Evolutionary conservation across 345 rosid species (phyloP).

Genomic region (Acer negundo): DNA sequence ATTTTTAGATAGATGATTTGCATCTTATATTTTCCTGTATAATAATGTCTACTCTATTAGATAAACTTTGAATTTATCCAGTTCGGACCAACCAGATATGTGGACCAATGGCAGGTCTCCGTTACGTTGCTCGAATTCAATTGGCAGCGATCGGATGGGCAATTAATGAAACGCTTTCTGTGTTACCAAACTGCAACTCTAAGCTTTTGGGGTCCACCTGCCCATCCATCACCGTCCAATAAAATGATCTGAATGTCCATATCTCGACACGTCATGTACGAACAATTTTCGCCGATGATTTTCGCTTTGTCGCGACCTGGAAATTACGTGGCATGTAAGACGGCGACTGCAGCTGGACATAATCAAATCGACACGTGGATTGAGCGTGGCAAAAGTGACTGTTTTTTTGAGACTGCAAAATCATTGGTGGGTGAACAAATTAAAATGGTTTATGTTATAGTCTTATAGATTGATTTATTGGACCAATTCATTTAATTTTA

Average conservation of each 20-base stretch:
- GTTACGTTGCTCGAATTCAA: neutral
- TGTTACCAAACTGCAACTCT: neutral
- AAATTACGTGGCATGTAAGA: neutral
- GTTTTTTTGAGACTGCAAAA: too few species aligned
- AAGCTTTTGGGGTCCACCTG: conserved; percentile 13
- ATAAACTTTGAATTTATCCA: conserved; percentile 26
- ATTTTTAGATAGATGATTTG: too few species aligned
- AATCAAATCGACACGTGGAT: neutral
- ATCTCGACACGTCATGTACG: conserved; percentile 32
- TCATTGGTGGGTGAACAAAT: neutral
- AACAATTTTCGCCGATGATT: neutral
- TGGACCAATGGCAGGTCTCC: conserved; percentile 19
- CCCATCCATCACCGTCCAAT: conserved; percentile 18
- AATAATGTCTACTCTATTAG: neutral
- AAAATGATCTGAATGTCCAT: conserved; percentile 13
- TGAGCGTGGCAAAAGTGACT: neutral
- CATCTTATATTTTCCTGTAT: neutral
- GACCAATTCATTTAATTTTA: too few species aligned
- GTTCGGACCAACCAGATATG: neutral
- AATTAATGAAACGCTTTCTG: neutral
- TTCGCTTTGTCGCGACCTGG: conserved; percentile 5
- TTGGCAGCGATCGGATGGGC: neutral
- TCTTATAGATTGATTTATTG: neutral
- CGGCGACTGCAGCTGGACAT: too few species aligned
- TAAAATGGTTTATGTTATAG: too few species aligned